phyloP scores from a whole-genome alignment of 257 asterid species.

The Primulina eburnea region DNA sequence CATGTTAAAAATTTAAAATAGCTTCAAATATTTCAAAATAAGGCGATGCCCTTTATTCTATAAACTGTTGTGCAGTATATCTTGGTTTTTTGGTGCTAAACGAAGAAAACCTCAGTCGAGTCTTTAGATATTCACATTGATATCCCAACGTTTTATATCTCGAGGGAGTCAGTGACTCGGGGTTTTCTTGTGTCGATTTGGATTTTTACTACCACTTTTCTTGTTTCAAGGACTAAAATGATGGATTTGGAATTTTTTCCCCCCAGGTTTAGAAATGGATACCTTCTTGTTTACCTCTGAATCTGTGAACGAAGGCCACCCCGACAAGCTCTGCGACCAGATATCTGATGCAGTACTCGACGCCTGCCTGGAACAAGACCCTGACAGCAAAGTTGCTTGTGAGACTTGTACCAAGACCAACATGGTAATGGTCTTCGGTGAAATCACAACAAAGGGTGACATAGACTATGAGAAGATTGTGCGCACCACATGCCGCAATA shows the following conservation, averaged over 20 bases:
- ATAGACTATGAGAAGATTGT: slow-evolving; percentile 60
- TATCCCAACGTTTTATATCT: neutral
- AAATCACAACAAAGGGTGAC: slow-evolving; percentile 57
- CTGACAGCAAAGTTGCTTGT: slow-evolving; percentile 66
- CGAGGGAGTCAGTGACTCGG: neutral
- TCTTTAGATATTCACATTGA: neutral
- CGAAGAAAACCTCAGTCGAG: neutral
- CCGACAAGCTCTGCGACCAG: slow-evolving; percentile 70
- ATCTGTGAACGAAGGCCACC: slow-evolving; percentile 68
- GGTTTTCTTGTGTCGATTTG: neutral
- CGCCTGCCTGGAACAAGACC: slow-evolving; percentile 62
- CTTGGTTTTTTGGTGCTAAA: neutral
- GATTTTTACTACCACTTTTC: neutral
- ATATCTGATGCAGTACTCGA: slow-evolving; percentile 62
- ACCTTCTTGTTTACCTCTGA: slow-evolving; percentile 63
- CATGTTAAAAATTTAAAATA: neutral
- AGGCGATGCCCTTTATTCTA: no score
- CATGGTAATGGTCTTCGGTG: slow-evolving; percentile 64
- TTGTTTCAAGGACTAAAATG: neutral
- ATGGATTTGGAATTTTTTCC: slow-evolving; percentile 5
- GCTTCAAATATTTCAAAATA: neutral
- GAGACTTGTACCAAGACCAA: slow-evolving; percentile 65
- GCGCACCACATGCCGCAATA: slow-evolving; percentile 56
- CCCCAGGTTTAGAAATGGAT: slow-evolving; percentile 43
- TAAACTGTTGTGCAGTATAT: neutral